These are phyloP conservation scores for Saccharomyces pastorianus DNA, from an alignment of 1,139 yeast genomes.

Conservation along the genomic window DNA sequence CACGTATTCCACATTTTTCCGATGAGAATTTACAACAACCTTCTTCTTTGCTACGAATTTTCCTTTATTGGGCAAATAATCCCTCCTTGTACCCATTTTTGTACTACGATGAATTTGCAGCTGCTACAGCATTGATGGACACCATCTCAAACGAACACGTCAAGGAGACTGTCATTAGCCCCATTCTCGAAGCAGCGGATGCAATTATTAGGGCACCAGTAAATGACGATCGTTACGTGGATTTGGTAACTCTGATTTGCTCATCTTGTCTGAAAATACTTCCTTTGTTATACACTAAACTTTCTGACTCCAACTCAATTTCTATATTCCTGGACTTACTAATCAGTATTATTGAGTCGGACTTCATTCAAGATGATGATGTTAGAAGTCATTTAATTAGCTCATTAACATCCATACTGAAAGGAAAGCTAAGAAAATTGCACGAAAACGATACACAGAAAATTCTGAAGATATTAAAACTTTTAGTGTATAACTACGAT, in stretches of 20 bases:
- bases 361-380: conserved; percentile 50
- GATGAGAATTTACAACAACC: conserved; percentile 76
- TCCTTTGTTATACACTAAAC: conserved; percentile 41
- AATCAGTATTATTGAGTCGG: conserved; percentile 50
- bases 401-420: conserved; percentile 55
- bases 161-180: conserved; percentile 57
- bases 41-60: conserved; percentile 65
- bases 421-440: conserved; percentile 50
- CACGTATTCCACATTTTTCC: conserved; percentile 61
- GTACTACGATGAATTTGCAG: conserved; percentile 47
- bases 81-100: conserved; percentile 46
- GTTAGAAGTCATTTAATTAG: conserved; percentile 48
- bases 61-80: conserved; percentile 55
- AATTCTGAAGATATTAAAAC: conserved; percentile 50
- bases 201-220: conserved; percentile 38
- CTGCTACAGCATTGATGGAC: conserved; percentile 49
- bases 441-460: conserved; percentile 49
- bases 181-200: conserved; percentile 52
- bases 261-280: conserved; percentile 45
- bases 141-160: conserved; percentile 48
- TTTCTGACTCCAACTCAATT: conserved; percentile 43
- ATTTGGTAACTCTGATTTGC: conserved; percentile 48
- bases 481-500: conserved; percentile 46
- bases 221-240: conserved; percentile 38
- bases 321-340: conserved; percentile 47